phyloP scores from a whole-genome alignment of 768 basidiomycete species.

The Suillus alpinus region DNA sequence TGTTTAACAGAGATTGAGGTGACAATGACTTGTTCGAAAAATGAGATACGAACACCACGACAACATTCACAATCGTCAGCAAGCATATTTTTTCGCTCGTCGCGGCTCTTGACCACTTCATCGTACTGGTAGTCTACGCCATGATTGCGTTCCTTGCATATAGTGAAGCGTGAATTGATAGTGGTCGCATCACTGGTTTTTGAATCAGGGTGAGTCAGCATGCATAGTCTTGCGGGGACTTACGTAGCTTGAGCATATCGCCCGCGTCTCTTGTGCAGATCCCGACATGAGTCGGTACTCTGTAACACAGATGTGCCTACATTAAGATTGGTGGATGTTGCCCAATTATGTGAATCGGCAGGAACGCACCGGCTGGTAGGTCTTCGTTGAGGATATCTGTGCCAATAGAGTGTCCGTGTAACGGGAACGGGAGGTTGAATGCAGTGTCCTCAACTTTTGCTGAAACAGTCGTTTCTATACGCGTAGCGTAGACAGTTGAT shows the following conservation, averaged over 20 bases:
- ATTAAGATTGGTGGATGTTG: neutral
- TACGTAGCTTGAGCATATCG: slow-evolving; percentile 49
- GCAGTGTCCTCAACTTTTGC: neutral
- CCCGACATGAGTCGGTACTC: neutral
- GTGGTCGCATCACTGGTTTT: slow-evolving; percentile 31
- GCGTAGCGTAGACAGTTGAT: neutral
- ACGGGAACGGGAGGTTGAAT: neutral
- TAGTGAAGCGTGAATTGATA: slow-evolving; percentile 64
- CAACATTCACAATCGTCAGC: slow-evolving; percentile 84
- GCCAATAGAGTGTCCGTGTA: neutral
- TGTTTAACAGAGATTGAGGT: slow-evolving; percentile 24
- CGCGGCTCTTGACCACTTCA: slow-evolving; percentile 68
- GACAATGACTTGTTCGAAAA: neutral
- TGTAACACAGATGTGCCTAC: neutral
- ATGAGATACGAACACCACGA: slow-evolving; percentile 51
- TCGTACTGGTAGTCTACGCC: slow-evolving; percentile 71
- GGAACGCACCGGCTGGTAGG: neutral
- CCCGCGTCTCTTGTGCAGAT: slow-evolving; percentile 52
- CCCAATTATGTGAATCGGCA: neutral
- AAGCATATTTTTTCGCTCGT: slow-evolving; percentile 61
- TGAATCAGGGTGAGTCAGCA: neutral
- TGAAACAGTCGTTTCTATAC: neutral
- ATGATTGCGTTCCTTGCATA: slow-evolving; percentile 62
- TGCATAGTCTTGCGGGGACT: slow-evolving; percentile 11
- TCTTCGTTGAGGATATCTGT: neutral